Percentiles rank a stretch among this genome's conserved stretches.
Conservation (phyloP, 2,329 filamentous ascomycete genomes). For the Xylariales sp. region DNA sequence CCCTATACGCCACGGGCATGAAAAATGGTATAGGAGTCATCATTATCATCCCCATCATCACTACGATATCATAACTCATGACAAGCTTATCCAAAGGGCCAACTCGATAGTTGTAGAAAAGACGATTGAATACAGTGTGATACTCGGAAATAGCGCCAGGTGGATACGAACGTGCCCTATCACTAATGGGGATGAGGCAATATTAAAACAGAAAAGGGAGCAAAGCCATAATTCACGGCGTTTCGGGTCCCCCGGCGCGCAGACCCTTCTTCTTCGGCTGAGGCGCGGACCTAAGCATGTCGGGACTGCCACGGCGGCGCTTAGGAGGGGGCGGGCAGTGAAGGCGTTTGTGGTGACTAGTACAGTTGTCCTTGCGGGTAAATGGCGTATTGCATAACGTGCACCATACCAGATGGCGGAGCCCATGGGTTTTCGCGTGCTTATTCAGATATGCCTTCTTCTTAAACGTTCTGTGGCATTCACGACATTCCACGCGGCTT, state of each 20-base stretch:
- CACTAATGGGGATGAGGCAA: background rate
- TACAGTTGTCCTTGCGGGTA: slow-evolving; percentile 30
- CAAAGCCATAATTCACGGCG: background rate
- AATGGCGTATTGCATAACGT: background rate
- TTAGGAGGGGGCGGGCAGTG: background rate
- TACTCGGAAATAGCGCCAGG: too few relatives aligned
- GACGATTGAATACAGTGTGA: background rate
- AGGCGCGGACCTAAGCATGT: background rate
- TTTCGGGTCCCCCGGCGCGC: background rate
- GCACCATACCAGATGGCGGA: background rate
- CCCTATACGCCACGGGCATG: background rate
- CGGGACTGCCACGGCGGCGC: slow-evolving; percentile 14
- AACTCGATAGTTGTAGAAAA: background rate
- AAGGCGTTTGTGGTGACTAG: background rate
- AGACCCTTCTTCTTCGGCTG: slow-evolving; percentile 10
- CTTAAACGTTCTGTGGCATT: background rate
- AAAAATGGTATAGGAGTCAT: background rate
- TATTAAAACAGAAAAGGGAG: background rate
- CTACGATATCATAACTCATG: background rate
- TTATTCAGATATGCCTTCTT: slow-evolving; percentile 25
- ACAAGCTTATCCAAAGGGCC: background rate
- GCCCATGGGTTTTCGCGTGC: slow-evolving; percentile 6
- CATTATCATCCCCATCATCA: background rate
- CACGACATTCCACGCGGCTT: background rate
- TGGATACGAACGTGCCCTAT: too few relatives aligned